Evolutionary conservation across 192 early-diverging fungal species (phyloP).

Genomic region (Spizellomyces sp.): DNA sequence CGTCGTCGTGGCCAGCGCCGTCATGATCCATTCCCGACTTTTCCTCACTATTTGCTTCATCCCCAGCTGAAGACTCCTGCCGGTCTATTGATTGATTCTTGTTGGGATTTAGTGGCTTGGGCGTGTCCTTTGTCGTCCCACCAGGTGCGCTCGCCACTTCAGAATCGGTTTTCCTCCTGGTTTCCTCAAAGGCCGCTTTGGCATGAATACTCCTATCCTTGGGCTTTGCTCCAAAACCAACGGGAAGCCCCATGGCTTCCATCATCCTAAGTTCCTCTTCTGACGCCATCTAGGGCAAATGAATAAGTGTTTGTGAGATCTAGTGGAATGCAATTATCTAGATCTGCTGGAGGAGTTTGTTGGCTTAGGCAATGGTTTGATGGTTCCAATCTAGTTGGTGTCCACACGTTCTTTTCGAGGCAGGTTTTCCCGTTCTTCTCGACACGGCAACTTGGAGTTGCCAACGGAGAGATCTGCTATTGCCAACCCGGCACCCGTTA

Average conservation of each 20-base stretch:
- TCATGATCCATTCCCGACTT: conserved; percentile 8
- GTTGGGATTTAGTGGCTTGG: background rate
- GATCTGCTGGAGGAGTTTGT: too few relatives aligned
- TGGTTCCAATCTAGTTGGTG: too few relatives aligned
- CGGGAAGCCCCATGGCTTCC: conserved; percentile 39
- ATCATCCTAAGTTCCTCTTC: conserved; percentile 38
- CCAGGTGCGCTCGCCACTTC: background rate
- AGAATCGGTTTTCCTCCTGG: background rate
- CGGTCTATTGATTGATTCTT: conserved; percentile 10
- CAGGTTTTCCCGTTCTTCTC: background rate
- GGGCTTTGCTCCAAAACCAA: conserved; percentile 32
- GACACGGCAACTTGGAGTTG: background rate
- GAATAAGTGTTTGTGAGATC: too few relatives aligned
- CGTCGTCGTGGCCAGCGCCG: conserved; percentile 38
- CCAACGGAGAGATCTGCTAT: too few relatives aligned
- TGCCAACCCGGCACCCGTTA: too few relatives aligned
- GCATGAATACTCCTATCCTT: background rate
- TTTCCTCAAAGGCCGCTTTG: conserved; percentile 25
- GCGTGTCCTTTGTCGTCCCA: background rate
- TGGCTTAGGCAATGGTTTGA: too few relatives aligned
- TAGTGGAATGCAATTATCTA: too few relatives aligned
- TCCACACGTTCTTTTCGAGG: too few relatives aligned
- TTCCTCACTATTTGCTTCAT: background rate
- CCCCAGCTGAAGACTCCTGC: background rate
- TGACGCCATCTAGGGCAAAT: conserved; percentile 1